A percentile compares a stretch with the other conserved stretches of the same genome.
Conservation (phyloP, 75 land plant genomes). For the Cupressus sempervirens region DNA sequence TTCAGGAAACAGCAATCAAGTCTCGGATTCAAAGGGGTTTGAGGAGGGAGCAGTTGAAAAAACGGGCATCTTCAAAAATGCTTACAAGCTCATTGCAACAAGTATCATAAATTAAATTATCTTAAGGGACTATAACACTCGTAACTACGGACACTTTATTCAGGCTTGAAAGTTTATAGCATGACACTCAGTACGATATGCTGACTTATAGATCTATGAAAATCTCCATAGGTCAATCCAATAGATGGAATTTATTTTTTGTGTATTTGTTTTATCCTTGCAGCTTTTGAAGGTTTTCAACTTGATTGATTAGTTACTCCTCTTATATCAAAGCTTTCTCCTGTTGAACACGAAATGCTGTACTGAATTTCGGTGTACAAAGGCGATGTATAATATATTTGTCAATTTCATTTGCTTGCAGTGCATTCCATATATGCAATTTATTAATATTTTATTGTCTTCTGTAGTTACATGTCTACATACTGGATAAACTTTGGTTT, state of each 20-base stretch:
- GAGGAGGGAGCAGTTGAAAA: conserved; percentile 15
- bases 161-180: conserved; percentile 4
- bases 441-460: not conserved
- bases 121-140: not conserved
- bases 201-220: not conserved
- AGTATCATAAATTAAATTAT: not conserved
- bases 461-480: not conserved
- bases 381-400: not conserved
- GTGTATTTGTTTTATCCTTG: conserved; percentile 1
- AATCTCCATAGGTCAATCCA: not conserved
- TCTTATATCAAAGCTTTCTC: not conserved
- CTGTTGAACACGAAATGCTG: not conserved
- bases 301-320: not conserved
- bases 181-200: not conserved
- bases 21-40: conserved; percentile 31
- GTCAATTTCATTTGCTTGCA: not conserved
- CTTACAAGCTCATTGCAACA: not conserved
- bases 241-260: not conserved
- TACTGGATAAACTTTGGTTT: not conserved
- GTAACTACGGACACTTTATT: not conserved
- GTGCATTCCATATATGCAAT: not conserved
- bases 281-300: not conserved
- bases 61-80: conserved; percentile 8
- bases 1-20: conserved; percentile 41
- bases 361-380: not conserved